Evolutionary conservation across 371 early-diverging fungal species (phyloP).

Genomic region (Lichtheimia ramosa): DNA sequence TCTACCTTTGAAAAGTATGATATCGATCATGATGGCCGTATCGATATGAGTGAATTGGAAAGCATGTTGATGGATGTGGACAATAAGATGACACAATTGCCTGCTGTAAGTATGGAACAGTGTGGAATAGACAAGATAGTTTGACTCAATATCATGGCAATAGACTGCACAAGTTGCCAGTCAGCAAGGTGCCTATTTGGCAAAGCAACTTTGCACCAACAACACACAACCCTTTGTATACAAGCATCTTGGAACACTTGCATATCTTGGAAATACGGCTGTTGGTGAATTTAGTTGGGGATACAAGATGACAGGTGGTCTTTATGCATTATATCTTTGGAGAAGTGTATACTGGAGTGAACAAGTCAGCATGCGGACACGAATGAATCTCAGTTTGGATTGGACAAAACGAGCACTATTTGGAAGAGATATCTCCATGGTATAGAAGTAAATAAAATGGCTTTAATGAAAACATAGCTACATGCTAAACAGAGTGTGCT

Average conservation of each 20-base stretch:
- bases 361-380: slow-evolving; percentile 50
- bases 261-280: slow-evolving; percentile 81
- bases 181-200: slow-evolving; percentile 80
- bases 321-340: slow-evolving; percentile 68
- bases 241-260: slow-evolving; percentile 74
- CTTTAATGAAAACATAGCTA: not conserved
- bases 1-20: slow-evolving; percentile 63
- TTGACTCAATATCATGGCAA: not conserved
- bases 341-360: slow-evolving; percentile 68
- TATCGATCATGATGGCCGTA: slow-evolving; percentile 51
- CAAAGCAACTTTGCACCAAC: slow-evolving; percentile 50
- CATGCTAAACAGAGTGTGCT: too few relatives aligned
- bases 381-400: slow-evolving; percentile 46
- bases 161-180: slow-evolving; percentile 89
- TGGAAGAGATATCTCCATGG: slow-evolving; percentile 42
- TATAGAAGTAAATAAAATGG: not conserved
- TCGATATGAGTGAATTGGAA: slow-evolving; percentile 66
- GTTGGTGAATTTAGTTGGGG: slow-evolving; percentile 66
- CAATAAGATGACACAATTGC: slow-evolving; percentile 69
- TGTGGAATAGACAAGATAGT: not conserved
- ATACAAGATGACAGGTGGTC: slow-evolving; percentile 55
- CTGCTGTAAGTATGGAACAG: slow-evolving; percentile 48
- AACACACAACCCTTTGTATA: slow-evolving; percentile 60
- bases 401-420: slow-evolving; percentile 44
- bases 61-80: slow-evolving; percentile 61